Evolutionary conservation across 2,329 filamentous ascomycete genomes (phyloP), one percentile per base, ranked within the genome.

Genomic region (Trichoderma sp.): DNA sequence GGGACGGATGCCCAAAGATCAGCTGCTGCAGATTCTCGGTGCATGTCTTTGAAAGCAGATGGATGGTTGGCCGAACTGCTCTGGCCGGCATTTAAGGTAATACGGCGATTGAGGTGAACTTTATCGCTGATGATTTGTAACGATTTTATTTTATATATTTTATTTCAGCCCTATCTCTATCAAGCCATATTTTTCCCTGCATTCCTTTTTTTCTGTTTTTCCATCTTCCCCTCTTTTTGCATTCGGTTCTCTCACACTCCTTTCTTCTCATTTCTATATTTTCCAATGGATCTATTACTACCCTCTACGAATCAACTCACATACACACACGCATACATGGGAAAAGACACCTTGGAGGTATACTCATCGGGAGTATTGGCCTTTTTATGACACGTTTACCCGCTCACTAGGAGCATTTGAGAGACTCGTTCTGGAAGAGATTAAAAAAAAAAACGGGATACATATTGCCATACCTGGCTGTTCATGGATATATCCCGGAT

Each of bases 21-120:
- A 74, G 64, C 68, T 77, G 13, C 63, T 75, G 4, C 68, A 70
- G n/a, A 67, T 75, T 7, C 37, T 77, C 7, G 70, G 71, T 12
- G 68, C 71, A 8, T 76, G 74, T 60, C 63, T 76, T 27, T 74
- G 64, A 73, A 12, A 17, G 9, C 12, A 48, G 29, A 57, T 9
- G 7, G 6, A 15, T 19, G 8, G 8, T 13, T 64, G 5, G 37
- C 5, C n/a, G n/a, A n/a, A n/a, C n/a, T n/a, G n/a, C n/a, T n/a
- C 42, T 48, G 22, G 42, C 22, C 7, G 13, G 4, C 15, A 39
- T 39, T 17, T 2, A 9, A 57, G 34, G 5, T 5, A 54, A 27
- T 19, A 29, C 6, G 35, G 19, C 54, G 22, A 22, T 29, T 8
- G 19, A 29, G 9, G n/a, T n/a, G n/a, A 15, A 17, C 19, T 17